Percentiles rank a stretch among this genome's conserved stretches.
Evolutionary conservation across 192 early-diverging fungal genomes (phyloP).

Genomic region (Coemansia sp.): DNA sequence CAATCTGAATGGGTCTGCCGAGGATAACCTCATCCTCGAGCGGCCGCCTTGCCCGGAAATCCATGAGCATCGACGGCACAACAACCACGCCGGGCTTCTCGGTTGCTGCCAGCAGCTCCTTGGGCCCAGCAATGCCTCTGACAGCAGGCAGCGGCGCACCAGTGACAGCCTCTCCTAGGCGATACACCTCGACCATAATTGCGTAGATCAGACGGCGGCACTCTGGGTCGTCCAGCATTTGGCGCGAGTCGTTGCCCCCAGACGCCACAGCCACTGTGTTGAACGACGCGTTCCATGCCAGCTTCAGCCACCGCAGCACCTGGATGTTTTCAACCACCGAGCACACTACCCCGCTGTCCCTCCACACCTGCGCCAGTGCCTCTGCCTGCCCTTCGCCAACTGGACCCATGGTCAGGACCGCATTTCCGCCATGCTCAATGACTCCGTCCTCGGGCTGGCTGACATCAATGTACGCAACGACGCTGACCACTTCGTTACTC

Average conservation of each 20-base stretch:
- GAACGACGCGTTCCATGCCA: conserved; percentile 74
- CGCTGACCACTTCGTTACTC: conserved; percentile 57
- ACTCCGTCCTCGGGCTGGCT: conserved; percentile 56
- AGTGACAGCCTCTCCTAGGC: conserved; percentile 51
- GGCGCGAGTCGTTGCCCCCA: conserved; percentile 54
- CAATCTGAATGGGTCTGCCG: conserved; percentile 50
- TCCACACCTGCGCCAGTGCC: conserved; percentile 48
- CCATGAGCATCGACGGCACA: conserved; percentile 62
- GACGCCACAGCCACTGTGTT: conserved; percentile 64
- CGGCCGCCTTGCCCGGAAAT: conserved; percentile 47
- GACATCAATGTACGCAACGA: conserved; percentile 63
- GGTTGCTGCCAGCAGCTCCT: conserved; percentile 32
- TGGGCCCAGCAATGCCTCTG: conserved; percentile 17
- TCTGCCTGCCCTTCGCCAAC: conserved; percentile 9
- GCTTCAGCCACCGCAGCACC: conserved; percentile 63
- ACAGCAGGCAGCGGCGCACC: conserved; percentile 33
- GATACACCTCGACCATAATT: conserved; percentile 59
- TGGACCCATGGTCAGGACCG: conserved; percentile 46
- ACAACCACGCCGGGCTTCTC: conserved; percentile 14
- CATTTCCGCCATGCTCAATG: conserved; percentile 52
- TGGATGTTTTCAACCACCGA: conserved; percentile 57
- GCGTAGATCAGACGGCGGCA: conserved; percentile 42
- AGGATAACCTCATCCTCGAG: conserved; percentile 62
- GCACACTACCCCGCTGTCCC: conserved; percentile 36
- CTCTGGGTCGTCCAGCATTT: conserved; percentile 54